Evolutionary conservation across 331 rosid species (phyloP).

Genomic region (Prunus yedoensis): DNA sequence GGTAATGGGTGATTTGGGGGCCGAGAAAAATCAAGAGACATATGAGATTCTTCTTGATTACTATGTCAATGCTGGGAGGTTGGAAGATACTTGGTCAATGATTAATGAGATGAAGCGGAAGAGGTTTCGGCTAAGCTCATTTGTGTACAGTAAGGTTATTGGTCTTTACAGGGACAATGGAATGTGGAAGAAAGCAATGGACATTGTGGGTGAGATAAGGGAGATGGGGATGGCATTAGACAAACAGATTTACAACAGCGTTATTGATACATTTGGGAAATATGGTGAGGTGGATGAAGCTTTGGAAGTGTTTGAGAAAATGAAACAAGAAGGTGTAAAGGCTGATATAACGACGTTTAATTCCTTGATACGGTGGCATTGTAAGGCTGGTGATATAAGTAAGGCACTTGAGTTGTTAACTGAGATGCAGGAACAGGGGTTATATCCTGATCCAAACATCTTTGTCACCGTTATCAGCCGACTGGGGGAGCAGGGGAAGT

Average conservation of each 20-base stretch:
- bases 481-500: constrained; percentile 78
- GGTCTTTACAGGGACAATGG: constrained; percentile 76
- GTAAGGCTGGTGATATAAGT: constrained; percentile 49
- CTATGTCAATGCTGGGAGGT: constrained; percentile 65
- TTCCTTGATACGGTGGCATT: constrained; percentile 67
- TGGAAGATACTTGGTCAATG: constrained; percentile 72
- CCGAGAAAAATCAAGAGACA: constrained; percentile 43
- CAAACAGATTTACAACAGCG: constrained; percentile 56
- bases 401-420: constrained; percentile 55
- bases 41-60: constrained; percentile 64
- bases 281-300: constrained; percentile 70
- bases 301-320: constrained; percentile 54
- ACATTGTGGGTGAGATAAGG: constrained; percentile 55
- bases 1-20: constrained; percentile 45
- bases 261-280: constrained; percentile 70
- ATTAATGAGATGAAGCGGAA: constrained; percentile 61
- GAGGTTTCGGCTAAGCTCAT: constrained; percentile 50
- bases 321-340: constrained; percentile 53
- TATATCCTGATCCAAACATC: constrained; percentile 81
- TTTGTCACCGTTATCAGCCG: constrained; percentile 60
- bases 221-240: constrained; percentile 53
- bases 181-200: constrained; percentile 87
- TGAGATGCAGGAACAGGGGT: constrained; percentile 68
- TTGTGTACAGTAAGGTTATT: constrained; percentile 59
- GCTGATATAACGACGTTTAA: constrained; percentile 74